Evolutionary conservation across 1,284 basidiomycete species (phyloP).

Genomic region (Sporisorium iseilematis-ciliati): DNA sequence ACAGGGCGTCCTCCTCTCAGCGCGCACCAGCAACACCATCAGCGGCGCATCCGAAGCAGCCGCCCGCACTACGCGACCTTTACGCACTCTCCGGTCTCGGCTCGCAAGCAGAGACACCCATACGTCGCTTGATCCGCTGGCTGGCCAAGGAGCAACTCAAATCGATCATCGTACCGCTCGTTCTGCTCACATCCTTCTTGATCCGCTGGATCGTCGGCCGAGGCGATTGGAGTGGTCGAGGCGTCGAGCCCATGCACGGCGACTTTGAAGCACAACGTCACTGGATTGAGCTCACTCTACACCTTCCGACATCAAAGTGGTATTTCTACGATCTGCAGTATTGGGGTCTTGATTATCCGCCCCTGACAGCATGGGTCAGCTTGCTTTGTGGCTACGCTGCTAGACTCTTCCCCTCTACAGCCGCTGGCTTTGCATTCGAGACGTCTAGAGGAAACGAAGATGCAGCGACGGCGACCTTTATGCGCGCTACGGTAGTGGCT

Average conservation of each 20-base stretch:
- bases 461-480: conserved; percentile 75
- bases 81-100: conserved; percentile 32
- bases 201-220: conserved; percentile 53
- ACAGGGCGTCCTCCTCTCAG: conserved; percentile 12
- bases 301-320: conserved; percentile 81
- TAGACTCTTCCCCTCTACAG: conserved; percentile 37
- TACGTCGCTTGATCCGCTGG: conserved; percentile 57
- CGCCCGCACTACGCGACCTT: conserved; percentile 30
- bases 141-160: conserved; percentile 56
- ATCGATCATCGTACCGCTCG: conserved; percentile 27
- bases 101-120: conserved; percentile 53
- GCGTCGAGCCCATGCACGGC: conserved; percentile 83
- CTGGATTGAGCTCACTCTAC: conserved; percentile 89
- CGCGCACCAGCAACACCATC: conserved; percentile 3
- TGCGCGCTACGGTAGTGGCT: conserved; percentile 81
- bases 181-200: conserved; percentile 37
- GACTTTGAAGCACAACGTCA: conserved; percentile 94
- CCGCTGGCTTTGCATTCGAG: conserved; percentile 75
- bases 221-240: conserved; percentile 74
- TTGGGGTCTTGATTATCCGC: conserved; percentile 87
- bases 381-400: conserved; percentile 43
- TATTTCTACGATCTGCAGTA: conserved; percentile 87
- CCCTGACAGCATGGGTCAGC: conserved; percentile 79
- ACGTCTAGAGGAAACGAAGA: conserved; percentile 83
- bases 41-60: neutral